These are phyloP conservation scores for Gypsophila paniculata DNA, from an alignment of 179 eudicot species.

Conservation along the genomic window DNA sequence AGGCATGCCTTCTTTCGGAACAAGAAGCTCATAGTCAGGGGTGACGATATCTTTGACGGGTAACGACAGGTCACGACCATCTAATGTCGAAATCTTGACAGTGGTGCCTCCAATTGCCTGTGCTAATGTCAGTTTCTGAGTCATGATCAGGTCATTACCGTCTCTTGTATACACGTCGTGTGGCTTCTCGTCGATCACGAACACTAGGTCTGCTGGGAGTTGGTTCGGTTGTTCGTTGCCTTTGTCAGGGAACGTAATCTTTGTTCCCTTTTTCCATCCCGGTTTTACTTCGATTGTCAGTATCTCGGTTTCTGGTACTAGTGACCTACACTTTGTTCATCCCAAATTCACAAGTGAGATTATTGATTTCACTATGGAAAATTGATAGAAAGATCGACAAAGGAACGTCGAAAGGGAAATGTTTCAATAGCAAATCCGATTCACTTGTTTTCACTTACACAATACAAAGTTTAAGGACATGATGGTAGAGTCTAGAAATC, in stretches of 20 bases:
- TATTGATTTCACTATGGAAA: too few relatives aligned
- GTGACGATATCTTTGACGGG: constrained; percentile 49
- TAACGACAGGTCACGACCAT: constrained; percentile 48
- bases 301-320: constrained; percentile 53
- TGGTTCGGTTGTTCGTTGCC: constrained; percentile 66
- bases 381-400: too few relatives aligned
- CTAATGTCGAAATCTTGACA: constrained; percentile 50
- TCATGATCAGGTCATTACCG: constrained; percentile 55
- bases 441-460: too few relatives aligned
- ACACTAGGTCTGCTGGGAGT: constrained; percentile 77
- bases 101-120: constrained; percentile 77
- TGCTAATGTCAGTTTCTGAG: constrained; percentile 42
- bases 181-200: constrained; percentile 78
- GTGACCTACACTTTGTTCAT: constrained; percentile 30
- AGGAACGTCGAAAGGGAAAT: too few relatives aligned
- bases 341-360: not conserved
- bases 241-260: constrained; percentile 80
- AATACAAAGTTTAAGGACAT: too few relatives aligned
- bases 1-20: constrained; percentile 79
- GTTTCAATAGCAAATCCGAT: too few relatives aligned
- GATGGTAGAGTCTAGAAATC: too few relatives aligned
- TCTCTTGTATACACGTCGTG: constrained; percentile 57
- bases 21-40: constrained; percentile 55
- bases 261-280: constrained; percentile 92
- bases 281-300: constrained; percentile 80